Evolutionary conservation across 2,329 filamentous ascomycete species (phyloP), one percentile per base, ranked within the genome.

Genomic region (Colletotrichum sp.): DNA sequence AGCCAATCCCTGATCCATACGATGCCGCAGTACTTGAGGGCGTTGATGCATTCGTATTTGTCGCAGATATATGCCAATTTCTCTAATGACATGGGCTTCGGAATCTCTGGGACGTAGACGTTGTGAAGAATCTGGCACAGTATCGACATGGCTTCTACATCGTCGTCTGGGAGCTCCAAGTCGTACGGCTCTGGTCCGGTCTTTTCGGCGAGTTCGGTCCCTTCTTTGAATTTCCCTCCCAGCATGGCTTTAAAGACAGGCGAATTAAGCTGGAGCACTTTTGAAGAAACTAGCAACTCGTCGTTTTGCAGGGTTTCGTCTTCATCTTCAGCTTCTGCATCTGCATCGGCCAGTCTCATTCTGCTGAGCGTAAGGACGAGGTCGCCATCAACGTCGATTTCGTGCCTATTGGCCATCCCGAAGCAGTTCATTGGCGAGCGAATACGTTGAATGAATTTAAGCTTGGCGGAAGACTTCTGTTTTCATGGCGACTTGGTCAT

Each of bases 101-200:
- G 30, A 26, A 39, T 71, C 24, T 71, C n/a, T 3, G 80, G 80
- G 4, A 85, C 77, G n/a, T 79, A 72, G 2, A 75, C 28, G 55
- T 80, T 81, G 68, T 85, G 84, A 4, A 82, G 80, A 8, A 86
- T 81, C 26, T 79, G 79, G 69, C 86, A 80, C 9, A 86, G 28
- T 2, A 84, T 77, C 1, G 72, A 63, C 74, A 86, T 81, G 2
- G 82, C 81, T 2, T 80, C 77, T 0, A 81, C 72, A 65, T 85
- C 77, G 65, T 85, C 83, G 8, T 83, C 80, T 0, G 80, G 80
- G 16, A 83, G 77, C 5, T 73, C 34, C 44, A 73, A 24, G 32
- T 62, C 72, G 70, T 69, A 76, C 3, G 69, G 64, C 16, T 44
- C 44, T 16, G 59, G 24, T 18, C 55, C 32, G 7, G 30, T 26